These are phyloP conservation scores for Exobasidium rhododendri DNA, from an alignment of 1,284 basidiomycete species.

Conservation along the genomic window DNA sequence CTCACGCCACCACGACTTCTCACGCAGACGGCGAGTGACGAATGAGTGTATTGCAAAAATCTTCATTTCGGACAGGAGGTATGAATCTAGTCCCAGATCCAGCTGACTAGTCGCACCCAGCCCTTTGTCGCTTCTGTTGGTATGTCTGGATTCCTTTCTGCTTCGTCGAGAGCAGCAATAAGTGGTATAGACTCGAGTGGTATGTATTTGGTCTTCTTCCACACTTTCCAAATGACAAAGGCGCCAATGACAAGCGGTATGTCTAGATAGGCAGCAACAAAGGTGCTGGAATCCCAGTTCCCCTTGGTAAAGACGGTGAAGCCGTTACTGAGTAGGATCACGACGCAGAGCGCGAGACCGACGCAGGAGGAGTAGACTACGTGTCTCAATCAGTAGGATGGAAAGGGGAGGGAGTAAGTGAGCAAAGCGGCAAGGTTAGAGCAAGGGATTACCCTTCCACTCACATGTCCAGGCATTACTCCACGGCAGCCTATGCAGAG, in stretches of 20 bases:
- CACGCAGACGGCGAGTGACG: too few relatives aligned
- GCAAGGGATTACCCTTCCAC: too few relatives aligned
- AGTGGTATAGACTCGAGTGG: not conserved
- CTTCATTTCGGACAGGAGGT: too few relatives aligned
- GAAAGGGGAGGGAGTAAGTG: too few relatives aligned
- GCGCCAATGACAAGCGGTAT: constrained; percentile 54
- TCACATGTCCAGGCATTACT: not conserved
- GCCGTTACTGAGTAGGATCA: constrained; percentile 56
- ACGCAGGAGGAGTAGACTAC: constrained; percentile 14
- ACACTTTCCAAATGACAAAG: constrained; percentile 26
- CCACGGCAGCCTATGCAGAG: constrained; percentile 11
- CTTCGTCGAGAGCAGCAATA: not conserved
- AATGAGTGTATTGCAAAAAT: too few relatives aligned
- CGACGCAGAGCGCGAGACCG: not conserved
- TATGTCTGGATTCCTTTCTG: not conserved
- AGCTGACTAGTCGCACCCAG: not conserved
- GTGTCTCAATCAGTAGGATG: constrained; percentile 23
- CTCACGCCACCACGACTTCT: too few relatives aligned
- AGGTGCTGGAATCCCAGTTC: constrained; percentile 61
- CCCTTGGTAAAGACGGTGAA: constrained; percentile 46
- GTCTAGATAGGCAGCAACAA: constrained; percentile 76
- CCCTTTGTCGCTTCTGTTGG: not conserved
- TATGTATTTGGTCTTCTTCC: constrained; percentile 23
- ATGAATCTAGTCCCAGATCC: not conserved
- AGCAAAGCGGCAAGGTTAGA: too few relatives aligned